These are phyloP conservation scores for Mucor lusitanicus DNA, from an alignment of 371 early-diverging fungal genomes.

Conservation along the genomic window DNA sequence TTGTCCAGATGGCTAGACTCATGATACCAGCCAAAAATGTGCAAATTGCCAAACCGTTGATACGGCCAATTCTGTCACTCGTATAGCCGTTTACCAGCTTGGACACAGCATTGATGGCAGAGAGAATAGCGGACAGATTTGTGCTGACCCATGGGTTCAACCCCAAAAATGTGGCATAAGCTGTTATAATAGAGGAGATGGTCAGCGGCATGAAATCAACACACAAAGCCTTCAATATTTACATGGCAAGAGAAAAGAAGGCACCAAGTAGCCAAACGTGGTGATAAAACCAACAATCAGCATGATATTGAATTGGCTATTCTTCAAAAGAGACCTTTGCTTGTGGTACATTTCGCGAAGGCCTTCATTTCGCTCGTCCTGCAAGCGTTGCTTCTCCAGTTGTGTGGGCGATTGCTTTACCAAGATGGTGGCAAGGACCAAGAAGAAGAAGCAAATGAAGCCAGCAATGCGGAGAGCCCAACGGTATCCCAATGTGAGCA, in stretches of 20 bases:
- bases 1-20: conserved; percentile 42
- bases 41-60: conserved; percentile 56
- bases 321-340: conserved; percentile 26
- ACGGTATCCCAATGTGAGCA: conserved; percentile 51
- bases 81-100: conserved; percentile 47
- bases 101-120: conserved; percentile 49
- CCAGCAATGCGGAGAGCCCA: conserved; percentile 72
- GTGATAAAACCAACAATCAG: conserved; percentile 28
- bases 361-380: conserved; percentile 21
- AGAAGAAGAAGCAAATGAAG: conserved; percentile 52
- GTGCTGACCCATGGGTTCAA: conserved; percentile 38
- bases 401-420: conserved; percentile 44
- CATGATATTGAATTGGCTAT: conserved; percentile 22
- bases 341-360: conserved; percentile 19
- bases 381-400: conserved; percentile 26
- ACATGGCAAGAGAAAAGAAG: conserved; percentile 9
- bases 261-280: conserved; percentile 26
- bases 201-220: neutral
- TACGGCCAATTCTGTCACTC: conserved; percentile 59
- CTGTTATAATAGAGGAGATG: conserved; percentile 27
- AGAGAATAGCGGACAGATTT: conserved; percentile 51
- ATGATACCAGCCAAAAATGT: conserved; percentile 47
- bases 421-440: conserved; percentile 44
- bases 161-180: conserved; percentile 35
- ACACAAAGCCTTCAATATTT: conserved; percentile 10